Base-by-base conservation (phyloP, 495 filamentous ascomycete genomes). In the Aspergillus wentii region DNA sequence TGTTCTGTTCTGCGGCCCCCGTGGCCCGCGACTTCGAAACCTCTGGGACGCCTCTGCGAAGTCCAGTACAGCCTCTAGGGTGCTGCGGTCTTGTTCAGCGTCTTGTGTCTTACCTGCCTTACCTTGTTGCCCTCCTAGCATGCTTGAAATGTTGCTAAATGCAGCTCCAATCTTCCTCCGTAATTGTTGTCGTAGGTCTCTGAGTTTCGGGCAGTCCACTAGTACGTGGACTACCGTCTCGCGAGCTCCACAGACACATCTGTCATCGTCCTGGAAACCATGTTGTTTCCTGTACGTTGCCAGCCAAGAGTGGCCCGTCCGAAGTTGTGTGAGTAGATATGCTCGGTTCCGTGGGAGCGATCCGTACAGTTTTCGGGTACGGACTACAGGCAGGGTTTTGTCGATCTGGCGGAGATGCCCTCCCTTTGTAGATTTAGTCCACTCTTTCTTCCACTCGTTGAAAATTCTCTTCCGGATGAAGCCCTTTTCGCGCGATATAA, bases 231-330 rank as follows among this genome's bases (percentile, higher is more conserved):
- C 19, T 8, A 38, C 41, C 5, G 33, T 44, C n/a, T n/a, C n/a
- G n/a, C n/a, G n/a, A n/a, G 31, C 32, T 4, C 45, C 41, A 23
- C 36, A 49, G 23, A 33, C 33, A 25, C 36, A 49, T 35, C 26
- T 30, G 17, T 41, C 32, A 8, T 44, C 41, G n/a, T 41, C 41
- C 10, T 37, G 37, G 30, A 41, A 34, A 3, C 25, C 29, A 29
- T 31, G 21, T 27, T 17, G 34, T 43, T 46, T 50, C 8, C 14
- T 17, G 31, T 46, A 19, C 3, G 15, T 41, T 30, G 41, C 33
- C 0, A 49, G 46, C 41, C 41, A 49, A 16, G 28, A 44, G 30
- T 44, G 43, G 26, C 43, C 35, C n/a, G 48, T 46, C 8, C 40
- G 27, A 2, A 46, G 20, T 37, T 51, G 43, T 7, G 33, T 44